Evolutionary conservation across 352 stramenopile species (phyloP).

Genomic region (Pythium vanterpoolii): DNA sequence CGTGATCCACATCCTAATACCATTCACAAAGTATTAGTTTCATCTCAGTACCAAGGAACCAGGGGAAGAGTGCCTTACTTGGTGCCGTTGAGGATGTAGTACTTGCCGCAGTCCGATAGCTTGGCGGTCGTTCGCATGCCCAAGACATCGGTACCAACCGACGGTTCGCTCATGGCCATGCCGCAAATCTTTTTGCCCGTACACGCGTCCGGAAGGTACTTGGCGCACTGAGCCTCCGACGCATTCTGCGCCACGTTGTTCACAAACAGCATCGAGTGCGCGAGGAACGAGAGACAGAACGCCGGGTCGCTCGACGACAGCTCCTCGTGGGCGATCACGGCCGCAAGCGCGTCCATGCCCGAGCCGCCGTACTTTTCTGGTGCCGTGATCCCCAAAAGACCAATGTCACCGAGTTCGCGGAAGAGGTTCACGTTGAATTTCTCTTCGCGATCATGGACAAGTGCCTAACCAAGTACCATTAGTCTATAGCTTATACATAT

Average conservation of each 20-base stretch:
- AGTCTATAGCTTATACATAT: too few species aligned
- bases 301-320: constrained; percentile 96
- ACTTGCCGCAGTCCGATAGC: constrained; percentile 79
- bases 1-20: constrained; percentile 99
- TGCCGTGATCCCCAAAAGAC: constrained; percentile 96
- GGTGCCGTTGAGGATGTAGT: constrained; percentile 89
- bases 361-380: constrained; percentile 95
- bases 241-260: constrained; percentile 93
- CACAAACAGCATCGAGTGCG: constrained; percentile 93
- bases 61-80: constrained; percentile 43
- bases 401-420: constrained; percentile 92
- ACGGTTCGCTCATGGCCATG: constrained; percentile 99
- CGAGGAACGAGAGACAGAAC: constrained; percentile 97
- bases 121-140: constrained; percentile 95
- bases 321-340: constrained; percentile 94
- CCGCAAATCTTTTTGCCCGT: constrained; percentile 94
- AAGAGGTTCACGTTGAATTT: constrained; percentile 97
- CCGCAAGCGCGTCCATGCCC: constrained; percentile 94
- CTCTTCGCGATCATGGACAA: constrained; percentile 95
- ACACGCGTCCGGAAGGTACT: constrained; percentile 91
- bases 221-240: constrained; percentile 80
- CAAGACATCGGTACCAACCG: constrained; percentile 92
- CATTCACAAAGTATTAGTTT: background rate
- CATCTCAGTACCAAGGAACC: background rate
- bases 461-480: constrained; percentile 36